Evolutionary conservation across 2,329 filamentous ascomycete species (phyloP).

Genomic region (Reticulascus tulasneorum): DNA sequence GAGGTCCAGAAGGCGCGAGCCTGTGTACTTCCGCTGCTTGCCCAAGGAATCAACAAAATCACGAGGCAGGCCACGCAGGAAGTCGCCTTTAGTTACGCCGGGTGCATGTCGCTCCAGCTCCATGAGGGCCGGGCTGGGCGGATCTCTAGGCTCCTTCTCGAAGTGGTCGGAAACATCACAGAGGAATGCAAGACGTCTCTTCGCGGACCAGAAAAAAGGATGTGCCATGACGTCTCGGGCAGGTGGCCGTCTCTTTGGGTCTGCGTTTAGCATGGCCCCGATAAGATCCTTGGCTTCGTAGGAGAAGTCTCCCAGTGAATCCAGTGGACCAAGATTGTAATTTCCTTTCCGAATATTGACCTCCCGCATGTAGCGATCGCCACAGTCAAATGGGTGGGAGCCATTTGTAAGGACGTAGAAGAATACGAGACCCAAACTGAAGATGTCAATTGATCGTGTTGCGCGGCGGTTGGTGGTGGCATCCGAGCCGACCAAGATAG

Average conservation of each 20-base stretch:
- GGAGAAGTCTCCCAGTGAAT: conserved; percentile 75
- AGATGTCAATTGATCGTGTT: conserved; percentile 95
- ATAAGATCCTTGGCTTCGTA: conserved; percentile 88
- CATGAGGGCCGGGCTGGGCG: conserved; percentile 64
- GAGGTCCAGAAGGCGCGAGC: conserved; percentile 76
- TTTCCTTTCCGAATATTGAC: conserved; percentile 94
- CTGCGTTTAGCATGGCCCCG: conserved; percentile 64
- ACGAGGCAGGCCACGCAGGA: conserved; percentile 69
- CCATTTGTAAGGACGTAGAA: conserved; percentile 97
- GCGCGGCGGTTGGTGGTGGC: conserved; percentile 69
- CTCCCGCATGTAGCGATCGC: conserved; percentile 91
- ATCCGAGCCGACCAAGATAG: conserved; percentile 53
- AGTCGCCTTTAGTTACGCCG: conserved; percentile 64
- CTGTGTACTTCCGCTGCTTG: conserved; percentile 93
- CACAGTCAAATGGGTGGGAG: conserved; percentile 88
- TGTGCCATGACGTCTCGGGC: conserved; percentile 81
- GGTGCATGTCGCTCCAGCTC: conserved; percentile 53
- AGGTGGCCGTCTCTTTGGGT: conserved; percentile 59
- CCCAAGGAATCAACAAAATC: conserved; percentile 86
- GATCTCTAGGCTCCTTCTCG: conserved; percentile 84
- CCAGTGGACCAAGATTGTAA: conserved; percentile 66
- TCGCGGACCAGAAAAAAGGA: conserved; percentile 92
- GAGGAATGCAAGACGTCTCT: conserved; percentile 87
- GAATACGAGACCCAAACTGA: conserved; percentile 95
- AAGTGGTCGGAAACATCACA: conserved; percentile 96